Evolutionary conservation across 345 rosid genomes (phyloP).

Genomic region (Salix brachista): DNA sequence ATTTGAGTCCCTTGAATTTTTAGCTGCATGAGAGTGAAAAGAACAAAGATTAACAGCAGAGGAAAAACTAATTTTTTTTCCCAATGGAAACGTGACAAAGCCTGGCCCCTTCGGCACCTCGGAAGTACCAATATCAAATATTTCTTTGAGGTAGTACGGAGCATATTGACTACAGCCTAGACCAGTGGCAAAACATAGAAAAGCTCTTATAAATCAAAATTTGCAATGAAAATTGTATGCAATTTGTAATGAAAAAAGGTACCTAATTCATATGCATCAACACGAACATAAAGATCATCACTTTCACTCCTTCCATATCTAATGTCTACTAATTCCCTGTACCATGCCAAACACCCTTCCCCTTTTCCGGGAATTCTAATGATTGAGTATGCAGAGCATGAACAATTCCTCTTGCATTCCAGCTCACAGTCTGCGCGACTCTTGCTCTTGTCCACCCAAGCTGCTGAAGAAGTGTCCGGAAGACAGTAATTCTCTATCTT

Average conservation of each 20-base stretch:
- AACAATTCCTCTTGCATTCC: slow-evolving; percentile 5
- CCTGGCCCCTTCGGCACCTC: too few species aligned
- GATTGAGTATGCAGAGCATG: slow-evolving; percentile 2
- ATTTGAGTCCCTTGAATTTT: too few species aligned
- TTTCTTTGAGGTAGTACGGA: too few species aligned
- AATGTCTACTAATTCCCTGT: slow-evolving; percentile 1
- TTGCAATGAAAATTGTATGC: too few species aligned
- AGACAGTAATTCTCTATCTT: neutral
- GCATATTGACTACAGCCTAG: too few species aligned
- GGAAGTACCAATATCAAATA: too few species aligned
- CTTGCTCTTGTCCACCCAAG: neutral
- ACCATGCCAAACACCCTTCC: slow-evolving; percentile 11
- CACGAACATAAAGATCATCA: slow-evolving; percentile 8
- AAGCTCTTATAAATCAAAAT: too few species aligned
- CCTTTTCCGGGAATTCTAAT: neutral
- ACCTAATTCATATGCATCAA: slow-evolving; percentile 17
- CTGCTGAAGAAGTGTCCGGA: neutral
- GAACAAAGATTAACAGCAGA: too few species aligned
- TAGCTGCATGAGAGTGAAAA: too few species aligned
- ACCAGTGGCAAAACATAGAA: too few species aligned
- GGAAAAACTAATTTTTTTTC: too few species aligned
- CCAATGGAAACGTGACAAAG: too few species aligned
- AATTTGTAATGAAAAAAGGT: neutral
- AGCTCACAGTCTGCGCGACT: neutral
- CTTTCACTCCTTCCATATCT: neutral